Evolutionary conservation across 176 grass and related monocot species (phyloP).

Genomic region (Ampelocalamus luodianensis): DNA sequence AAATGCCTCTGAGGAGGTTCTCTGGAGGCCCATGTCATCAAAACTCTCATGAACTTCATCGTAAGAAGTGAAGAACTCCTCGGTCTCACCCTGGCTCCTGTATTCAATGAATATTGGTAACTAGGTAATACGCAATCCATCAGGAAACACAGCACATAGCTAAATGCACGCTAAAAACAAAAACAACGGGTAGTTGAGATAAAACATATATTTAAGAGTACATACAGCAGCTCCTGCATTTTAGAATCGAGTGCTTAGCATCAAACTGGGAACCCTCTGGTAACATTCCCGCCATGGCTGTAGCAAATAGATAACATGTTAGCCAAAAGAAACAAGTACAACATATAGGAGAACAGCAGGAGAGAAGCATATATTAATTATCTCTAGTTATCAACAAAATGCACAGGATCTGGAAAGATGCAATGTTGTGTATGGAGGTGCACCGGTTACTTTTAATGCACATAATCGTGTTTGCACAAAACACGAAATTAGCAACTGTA

Average conservation of each 20-base stretch:
- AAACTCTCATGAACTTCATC: constrained; percentile 92
- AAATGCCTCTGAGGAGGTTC: constrained; percentile 92
- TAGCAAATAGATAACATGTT: background rate
- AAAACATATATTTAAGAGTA: background rate
- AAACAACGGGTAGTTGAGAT: background rate
- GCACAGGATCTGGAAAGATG: background rate
- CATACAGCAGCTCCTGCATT: constrained; percentile 80
- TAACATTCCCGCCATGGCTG: constrained; percentile 81
- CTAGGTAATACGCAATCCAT: background rate
- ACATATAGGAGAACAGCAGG: background rate
- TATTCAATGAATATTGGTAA: background rate
- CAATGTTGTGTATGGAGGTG: background rate
- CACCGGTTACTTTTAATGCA: background rate
- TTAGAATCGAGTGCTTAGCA: constrained; percentile 76
- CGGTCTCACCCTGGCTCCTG: constrained; percentile 63
- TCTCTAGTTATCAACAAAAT: background rate
- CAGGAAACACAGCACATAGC: background rate
- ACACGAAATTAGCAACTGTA: background rate
- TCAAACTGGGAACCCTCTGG: constrained; percentile 89
- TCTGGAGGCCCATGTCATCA: constrained; percentile 96
- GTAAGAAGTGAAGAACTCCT: constrained; percentile 85
- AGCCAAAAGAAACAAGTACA: background rate
- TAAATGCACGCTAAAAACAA: background rate
- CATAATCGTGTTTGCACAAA: background rate
- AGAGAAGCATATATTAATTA: background rate